Percentiles rank a stretch among this genome's conserved stretches.
Conservation (phyloP, 2,329 filamentous ascomycete genomes). For the Xylaria sp. region DNA sequence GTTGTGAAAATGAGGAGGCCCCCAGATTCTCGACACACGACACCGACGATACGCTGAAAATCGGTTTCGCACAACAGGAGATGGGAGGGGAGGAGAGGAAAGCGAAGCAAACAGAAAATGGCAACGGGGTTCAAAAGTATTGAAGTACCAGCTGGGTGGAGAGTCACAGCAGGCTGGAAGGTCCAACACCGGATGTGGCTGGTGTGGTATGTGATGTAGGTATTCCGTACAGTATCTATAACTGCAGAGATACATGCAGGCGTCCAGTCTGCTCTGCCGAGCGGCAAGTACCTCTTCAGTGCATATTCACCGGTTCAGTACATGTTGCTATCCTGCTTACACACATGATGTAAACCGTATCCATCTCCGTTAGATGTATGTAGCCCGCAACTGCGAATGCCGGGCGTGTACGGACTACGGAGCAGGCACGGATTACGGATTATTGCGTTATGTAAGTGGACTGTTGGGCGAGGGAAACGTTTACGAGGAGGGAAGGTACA, state of each 20-base stretch:
- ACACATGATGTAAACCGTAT: too few species aligned
- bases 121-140: conserved; percentile 23
- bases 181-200: conserved; percentile 9
- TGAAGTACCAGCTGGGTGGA: conserved; percentile 19
- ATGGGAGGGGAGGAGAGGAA: conserved; percentile 31
- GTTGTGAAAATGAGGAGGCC: conserved; percentile 38
- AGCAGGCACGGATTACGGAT: background rate
- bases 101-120: conserved; percentile 27
- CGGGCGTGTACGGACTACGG: too few species aligned
- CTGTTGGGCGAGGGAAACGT: too few species aligned
- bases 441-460: too few species aligned
- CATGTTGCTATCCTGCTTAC: background rate
- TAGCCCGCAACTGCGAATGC: too few species aligned
- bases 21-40: conserved; percentile 37
- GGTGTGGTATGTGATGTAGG: background rate
- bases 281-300: background rate
- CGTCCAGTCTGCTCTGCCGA: background rate
- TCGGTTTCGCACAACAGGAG: conserved; percentile 32
- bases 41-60: conserved; percentile 34
- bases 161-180: conserved; percentile 7
- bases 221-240: background rate
- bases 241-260: background rate
- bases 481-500: too few species aligned
- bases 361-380: too few species aligned
- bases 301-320: background rate